Percentiles rank a stretch among this genome's conserved stretches.
These are phyloP conservation scores for Botrytis deweyae DNA, from an alignment of 2,329 filamentous ascomycete genomes.

Conservation along the genomic window DNA sequence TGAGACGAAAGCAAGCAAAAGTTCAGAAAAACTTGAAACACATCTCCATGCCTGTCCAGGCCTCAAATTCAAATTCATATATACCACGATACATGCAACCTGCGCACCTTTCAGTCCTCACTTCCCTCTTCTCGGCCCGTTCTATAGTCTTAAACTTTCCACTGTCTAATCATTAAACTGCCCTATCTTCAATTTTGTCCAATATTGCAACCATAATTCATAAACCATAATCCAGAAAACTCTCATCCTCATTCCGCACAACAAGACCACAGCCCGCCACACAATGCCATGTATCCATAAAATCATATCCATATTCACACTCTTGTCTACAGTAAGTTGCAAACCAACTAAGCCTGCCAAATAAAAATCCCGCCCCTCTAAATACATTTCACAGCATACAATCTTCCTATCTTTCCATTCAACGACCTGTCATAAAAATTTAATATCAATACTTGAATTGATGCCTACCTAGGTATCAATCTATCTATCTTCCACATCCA, in stretches of 20 bases:
- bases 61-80: no score
- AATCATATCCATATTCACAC: background rate
- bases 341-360: background rate
- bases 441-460: background rate
- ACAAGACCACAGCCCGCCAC: no score
- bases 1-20: background rate
- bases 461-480: conserved; percentile 1
- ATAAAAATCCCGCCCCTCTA: background rate
- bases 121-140: background rate
- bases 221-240: background rate
- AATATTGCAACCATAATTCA: background rate
- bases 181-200: background rate
- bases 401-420: background rate
- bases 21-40: background rate
- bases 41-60: no score
- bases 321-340: background rate
- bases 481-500: background rate
- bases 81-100: no score
- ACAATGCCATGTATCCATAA: background rate
- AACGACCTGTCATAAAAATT: background rate
- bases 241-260: background rate
- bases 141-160: background rate
- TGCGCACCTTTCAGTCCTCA: no score
- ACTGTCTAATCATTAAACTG: background rate
- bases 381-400: background rate